phyloP scores from a whole-genome alignment of 2,329 filamentous ascomycete genomes.

The Hymenoscyphus fructigenus region DNA sequence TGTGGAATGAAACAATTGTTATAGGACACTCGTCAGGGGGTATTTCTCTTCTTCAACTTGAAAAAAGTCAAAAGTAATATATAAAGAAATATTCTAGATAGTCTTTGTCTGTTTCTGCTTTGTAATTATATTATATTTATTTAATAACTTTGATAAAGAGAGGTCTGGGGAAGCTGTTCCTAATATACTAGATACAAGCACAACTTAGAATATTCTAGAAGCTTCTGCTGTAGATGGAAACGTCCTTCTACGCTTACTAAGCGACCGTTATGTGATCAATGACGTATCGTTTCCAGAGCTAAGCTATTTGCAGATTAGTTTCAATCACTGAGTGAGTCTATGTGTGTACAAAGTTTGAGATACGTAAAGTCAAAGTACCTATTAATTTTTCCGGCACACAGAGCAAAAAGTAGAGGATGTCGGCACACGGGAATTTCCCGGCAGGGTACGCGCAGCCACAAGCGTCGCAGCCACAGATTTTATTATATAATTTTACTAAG shows the following conservation, averaged over 20 bases:
- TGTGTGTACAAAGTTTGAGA: not conserved
- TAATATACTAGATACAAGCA: not conserved
- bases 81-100: not conserved
- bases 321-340: no score
- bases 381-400: not conserved
- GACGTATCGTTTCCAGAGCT: no score
- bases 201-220: not conserved
- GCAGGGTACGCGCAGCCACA: no score
- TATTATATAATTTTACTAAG: no score
- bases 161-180: not conserved
- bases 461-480: no score
- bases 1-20: no score
- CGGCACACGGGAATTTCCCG: no score
- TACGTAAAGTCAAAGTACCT: not conserved
- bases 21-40: no score
- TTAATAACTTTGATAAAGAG: no score
- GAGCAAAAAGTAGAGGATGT: not conserved
- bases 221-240: not conserved
- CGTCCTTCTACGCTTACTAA: not conserved
- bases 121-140: not conserved
- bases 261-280: no score
- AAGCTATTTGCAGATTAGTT: no score
- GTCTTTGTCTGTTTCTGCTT: not conserved
- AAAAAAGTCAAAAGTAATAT: not conserved
- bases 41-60: no score